These are phyloP conservation scores for Saitozyma podzolica DNA, from an alignment of 768 basidiomycete species.

Conservation along the genomic window DNA sequence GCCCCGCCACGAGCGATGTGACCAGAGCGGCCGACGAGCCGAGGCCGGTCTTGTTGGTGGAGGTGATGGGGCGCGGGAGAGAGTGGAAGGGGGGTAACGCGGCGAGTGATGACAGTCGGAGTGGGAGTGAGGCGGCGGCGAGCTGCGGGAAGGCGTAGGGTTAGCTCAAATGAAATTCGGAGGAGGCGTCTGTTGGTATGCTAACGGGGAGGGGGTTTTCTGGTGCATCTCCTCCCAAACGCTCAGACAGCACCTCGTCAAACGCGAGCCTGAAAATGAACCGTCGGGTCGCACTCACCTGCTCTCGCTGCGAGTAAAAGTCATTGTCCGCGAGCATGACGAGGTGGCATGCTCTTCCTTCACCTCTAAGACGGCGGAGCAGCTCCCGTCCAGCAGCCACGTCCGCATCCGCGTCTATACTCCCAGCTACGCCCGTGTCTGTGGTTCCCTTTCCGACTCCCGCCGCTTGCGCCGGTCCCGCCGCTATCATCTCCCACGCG, in stretches of 20 bases:
- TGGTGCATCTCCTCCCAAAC: too few species aligned
- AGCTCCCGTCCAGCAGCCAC: conserved; percentile 16
- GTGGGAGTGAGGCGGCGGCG: conserved; percentile 62
- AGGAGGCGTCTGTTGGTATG: not conserved
- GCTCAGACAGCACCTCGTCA: too few species aligned
- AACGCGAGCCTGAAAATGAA: too few species aligned
- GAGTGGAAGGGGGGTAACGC: conserved; percentile 73
- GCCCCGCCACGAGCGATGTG: conserved; percentile 83
- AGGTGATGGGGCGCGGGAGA: conserved; percentile 66
- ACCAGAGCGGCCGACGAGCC: conserved; percentile 97
- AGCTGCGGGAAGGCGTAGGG: conserved; percentile 58
- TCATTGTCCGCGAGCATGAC: conserved; percentile 91
- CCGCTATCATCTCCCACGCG: conserved; percentile 50
- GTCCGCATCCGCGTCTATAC: not conserved
- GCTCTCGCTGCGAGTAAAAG: conserved; percentile 90
- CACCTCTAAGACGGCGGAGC: conserved; percentile 12
- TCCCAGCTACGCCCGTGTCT: not conserved
- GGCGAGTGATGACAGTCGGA: conserved; percentile 65
- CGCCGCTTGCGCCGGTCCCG: not conserved
- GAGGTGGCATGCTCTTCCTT: conserved; percentile 63
- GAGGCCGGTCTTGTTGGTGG: conserved; percentile 97
- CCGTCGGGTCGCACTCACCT: conserved; percentile 58
- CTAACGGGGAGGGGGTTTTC: too few species aligned
- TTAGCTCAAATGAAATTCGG: not conserved
- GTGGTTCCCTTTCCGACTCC: not conserved